These are phyloP conservation scores for Pythium guiyangense DNA, from an alignment of 352 stramenopile genomes.

Conservation along the genomic window DNA sequence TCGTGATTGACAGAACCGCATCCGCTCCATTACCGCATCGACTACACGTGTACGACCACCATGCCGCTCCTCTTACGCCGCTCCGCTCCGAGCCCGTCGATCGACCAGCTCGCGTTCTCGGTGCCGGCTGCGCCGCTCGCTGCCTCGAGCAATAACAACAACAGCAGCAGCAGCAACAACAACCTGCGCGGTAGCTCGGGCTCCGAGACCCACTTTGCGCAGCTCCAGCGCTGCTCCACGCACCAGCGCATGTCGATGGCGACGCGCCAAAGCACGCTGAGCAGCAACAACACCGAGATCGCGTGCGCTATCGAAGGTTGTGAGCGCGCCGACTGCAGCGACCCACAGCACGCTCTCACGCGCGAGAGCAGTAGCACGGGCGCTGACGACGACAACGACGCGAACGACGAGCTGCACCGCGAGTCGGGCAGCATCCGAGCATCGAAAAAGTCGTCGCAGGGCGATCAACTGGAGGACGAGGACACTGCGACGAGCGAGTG, in stretches of 20 bases:
- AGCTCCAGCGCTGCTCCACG: conserved; percentile 31
- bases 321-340: conserved; percentile 15
- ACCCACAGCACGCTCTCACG: conserved; percentile 13
- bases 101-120: conserved; percentile 66
- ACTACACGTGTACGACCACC: not conserved
- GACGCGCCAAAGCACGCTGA: conserved; percentile 27
- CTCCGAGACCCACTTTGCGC: conserved; percentile 9
- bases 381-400: conserved; percentile 7
- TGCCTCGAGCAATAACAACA: conserved; percentile 1
- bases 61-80: conserved; percentile 74
- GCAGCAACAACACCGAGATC: conserved; percentile 21
- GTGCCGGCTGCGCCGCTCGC: conserved; percentile 27
- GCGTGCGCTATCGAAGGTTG: conserved; percentile 6
- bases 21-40: not conserved
- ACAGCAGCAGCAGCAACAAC: not conserved
- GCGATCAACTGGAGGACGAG: conserved; percentile 30
- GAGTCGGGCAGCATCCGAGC: conserved; percentile 12
- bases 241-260: conserved; percentile 30
- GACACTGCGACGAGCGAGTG: conserved; percentile 31
- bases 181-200: conserved; percentile 10
- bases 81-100: conserved; percentile 61
- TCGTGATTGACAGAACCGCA: not conserved
- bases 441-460: conserved; percentile 28
- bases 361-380: conserved; percentile 17
- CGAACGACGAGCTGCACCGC: conserved; percentile 7